These are phyloP conservation scores for Aspergillus proliferans DNA, from an alignment of 2,329 filamentous ascomycete species.

Conservation along the genomic window DNA sequence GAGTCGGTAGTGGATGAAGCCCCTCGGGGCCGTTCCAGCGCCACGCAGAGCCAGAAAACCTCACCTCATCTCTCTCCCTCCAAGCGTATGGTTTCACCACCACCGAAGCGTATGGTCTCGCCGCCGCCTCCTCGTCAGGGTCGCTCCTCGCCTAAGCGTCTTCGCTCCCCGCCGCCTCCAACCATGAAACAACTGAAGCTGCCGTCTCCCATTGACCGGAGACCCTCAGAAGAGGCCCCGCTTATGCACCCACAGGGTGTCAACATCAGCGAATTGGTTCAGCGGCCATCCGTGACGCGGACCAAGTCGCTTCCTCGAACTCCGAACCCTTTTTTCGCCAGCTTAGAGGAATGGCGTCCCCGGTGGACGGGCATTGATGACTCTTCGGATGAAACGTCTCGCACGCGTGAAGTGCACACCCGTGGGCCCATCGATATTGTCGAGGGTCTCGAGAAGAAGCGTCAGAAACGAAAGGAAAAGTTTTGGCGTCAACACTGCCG, in stretches of 20 bases:
- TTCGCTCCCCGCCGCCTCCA: background rate
- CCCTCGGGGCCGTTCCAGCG: constrained; percentile 33
- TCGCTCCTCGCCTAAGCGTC: constrained; percentile 1
- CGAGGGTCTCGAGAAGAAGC: constrained; percentile 90
- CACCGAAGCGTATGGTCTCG: constrained; percentile 62
- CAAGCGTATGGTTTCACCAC: constrained; percentile 62
- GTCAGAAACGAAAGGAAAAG: constrained; percentile 87
- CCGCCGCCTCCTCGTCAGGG: constrained; percentile 52
- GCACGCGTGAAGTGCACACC: constrained; percentile 55
- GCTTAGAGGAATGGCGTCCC: constrained; percentile 22
- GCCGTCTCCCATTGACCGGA: constrained; percentile 36
- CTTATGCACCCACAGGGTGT: constrained; percentile 43
- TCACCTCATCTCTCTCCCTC: constrained; percentile 58
- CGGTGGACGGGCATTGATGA: constrained; percentile 28
- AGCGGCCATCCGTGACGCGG: constrained; percentile 62
- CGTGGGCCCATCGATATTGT: constrained; percentile 97
- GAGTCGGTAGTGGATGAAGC: constrained; percentile 48
- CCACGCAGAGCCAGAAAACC: constrained; percentile 44
- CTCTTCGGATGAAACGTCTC: constrained; percentile 30
- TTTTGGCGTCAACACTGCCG: constrained; percentile 84
- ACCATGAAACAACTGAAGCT: constrained; percentile 44
- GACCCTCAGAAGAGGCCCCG: constrained; percentile 35
- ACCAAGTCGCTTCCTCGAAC: constrained; percentile 84
- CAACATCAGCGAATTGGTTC: constrained; percentile 50
- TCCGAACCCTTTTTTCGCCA: constrained; percentile 60